These are phyloP conservation scores for Trametes maxima DNA, from an alignment of 768 basidiomycete genomes.

Conservation along the genomic window DNA sequence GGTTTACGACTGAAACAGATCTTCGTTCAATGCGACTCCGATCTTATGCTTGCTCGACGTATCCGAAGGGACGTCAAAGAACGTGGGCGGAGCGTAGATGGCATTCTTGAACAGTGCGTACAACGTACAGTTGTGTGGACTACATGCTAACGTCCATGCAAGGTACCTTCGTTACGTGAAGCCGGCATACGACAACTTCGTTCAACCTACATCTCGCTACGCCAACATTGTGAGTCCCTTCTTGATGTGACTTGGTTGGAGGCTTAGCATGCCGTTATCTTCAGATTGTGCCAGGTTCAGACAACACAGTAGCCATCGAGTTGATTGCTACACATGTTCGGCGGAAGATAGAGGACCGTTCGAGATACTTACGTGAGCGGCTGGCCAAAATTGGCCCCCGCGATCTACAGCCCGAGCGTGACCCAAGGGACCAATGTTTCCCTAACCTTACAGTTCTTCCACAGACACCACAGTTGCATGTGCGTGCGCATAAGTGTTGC, in stretches of 20 bases:
- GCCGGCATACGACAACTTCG: constrained; percentile 92
- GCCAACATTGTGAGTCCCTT: constrained; percentile 76
- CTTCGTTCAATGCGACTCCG: constrained; percentile 92
- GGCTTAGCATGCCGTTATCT: not conserved
- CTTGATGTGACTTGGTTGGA: not conserved
- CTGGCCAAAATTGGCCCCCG: constrained; percentile 51
- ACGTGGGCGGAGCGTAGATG: constrained; percentile 81
- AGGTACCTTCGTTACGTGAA: constrained; percentile 96
- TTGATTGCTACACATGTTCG: constrained; percentile 90
- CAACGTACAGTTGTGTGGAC: not conserved
- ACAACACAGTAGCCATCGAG: constrained; percentile 90
- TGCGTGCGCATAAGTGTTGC: constrained; percentile 35
- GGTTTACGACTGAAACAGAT: constrained; percentile 45
- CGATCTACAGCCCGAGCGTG: constrained; percentile 23
- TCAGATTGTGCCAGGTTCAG: constrained; percentile 95
- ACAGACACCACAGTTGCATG: constrained; percentile 80
- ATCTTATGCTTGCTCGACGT: constrained; percentile 95
- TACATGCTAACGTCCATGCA: not conserved
- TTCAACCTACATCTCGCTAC: constrained; percentile 80
- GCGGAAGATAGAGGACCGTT: constrained; percentile 79
- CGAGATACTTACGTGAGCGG: constrained; percentile 69
- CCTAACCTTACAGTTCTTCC: constrained; percentile 67
- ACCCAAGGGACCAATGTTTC: constrained; percentile 43
- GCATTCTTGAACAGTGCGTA: constrained; percentile 84
- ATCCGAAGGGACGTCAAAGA: constrained; percentile 88